These are phyloP conservation scores for Calonectria naviculata DNA, from an alignment of 2,329 filamentous ascomycete genomes.

Conservation along the genomic window DNA sequence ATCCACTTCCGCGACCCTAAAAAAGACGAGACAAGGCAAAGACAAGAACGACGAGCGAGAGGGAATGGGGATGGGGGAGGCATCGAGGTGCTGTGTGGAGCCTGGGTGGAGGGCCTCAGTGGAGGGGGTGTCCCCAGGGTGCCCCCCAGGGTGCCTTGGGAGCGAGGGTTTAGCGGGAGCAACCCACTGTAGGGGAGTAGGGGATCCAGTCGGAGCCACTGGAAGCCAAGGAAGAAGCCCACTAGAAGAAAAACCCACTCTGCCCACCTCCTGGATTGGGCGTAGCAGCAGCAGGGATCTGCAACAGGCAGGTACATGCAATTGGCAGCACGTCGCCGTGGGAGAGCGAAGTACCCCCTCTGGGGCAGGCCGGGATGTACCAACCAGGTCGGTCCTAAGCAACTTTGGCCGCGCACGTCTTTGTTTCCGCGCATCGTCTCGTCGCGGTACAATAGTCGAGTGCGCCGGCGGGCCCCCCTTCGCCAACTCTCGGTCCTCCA, in stretches of 20 bases:
- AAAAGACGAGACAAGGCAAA: slow-evolving; percentile 3
- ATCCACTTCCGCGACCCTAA: slow-evolving; percentile 4
- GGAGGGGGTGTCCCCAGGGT: slow-evolving; percentile 26
- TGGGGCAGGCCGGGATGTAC: neutral
- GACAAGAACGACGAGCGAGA: neutral
- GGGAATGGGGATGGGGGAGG: neutral
- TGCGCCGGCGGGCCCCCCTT: neutral
- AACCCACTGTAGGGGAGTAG: slow-evolving; percentile 31
- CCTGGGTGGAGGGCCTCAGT: slow-evolving; percentile 28
- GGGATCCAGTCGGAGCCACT: slow-evolving; percentile 39
- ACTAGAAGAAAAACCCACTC: slow-evolving; percentile 30
- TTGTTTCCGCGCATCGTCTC: slow-evolving; percentile 2
- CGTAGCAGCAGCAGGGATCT: slow-evolving; percentile 28
- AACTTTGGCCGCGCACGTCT: neutral
- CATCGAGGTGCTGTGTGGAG: neutral
- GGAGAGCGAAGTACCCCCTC: neutral
- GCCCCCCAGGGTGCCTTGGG: neutral
- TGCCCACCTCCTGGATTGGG: slow-evolving; percentile 40
- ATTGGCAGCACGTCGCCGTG: neutral
- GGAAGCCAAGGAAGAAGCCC: slow-evolving; percentile 43
- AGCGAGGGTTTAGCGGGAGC: slow-evolving; percentile 21
- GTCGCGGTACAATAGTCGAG: no score
- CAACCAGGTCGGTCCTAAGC: neutral
- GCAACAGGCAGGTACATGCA: slow-evolving; percentile 10
- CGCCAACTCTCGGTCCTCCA: neutral